Conservation (phyloP, 148 eudicot species). For the Nyssa sinensis region DNA sequence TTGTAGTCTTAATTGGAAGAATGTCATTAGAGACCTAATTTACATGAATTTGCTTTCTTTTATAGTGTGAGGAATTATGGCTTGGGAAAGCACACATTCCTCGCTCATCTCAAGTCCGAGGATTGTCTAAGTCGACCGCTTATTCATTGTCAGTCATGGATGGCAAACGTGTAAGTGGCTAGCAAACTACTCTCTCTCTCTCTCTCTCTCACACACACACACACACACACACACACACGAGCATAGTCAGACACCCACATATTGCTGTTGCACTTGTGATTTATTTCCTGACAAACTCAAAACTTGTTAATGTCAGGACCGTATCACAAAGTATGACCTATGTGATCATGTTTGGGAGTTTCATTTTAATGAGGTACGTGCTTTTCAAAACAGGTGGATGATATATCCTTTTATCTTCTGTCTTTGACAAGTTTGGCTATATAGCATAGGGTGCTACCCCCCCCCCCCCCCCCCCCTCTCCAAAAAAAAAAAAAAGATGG, state of each 20-base stretch:
- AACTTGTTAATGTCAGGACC: constrained; percentile 34
- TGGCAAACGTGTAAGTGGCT: constrained; percentile 58
- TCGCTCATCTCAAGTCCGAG: constrained; percentile 45
- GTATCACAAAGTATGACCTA: constrained; percentile 73
- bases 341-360: constrained; percentile 85
- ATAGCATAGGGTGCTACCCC: neutral
- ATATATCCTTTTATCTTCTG: neutral
- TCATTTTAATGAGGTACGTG: constrained; percentile 63
- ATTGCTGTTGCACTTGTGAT: too few relatives aligned
- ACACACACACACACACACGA: too few relatives aligned
- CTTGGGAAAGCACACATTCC: constrained; percentile 88
- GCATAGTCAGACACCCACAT: too few relatives aligned
- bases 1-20: too few relatives aligned
- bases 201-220: too few relatives aligned
- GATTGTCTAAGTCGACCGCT: constrained; percentile 58
- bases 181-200: neutral
- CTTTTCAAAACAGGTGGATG: neutral
- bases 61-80: constrained; percentile 78
- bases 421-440: neutral
- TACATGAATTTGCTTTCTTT: too few relatives aligned
- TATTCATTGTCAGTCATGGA: constrained; percentile 63
- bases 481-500: too few relatives aligned
- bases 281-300: neutral
- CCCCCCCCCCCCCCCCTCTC: too few relatives aligned
- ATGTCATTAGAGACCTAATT: too few relatives aligned